Evolutionary conservation across 2,329 filamentous ascomycete genomes (phyloP), one percentile per base, ranked within the genome.

Genomic region (Diaporthe capsici): DNA sequence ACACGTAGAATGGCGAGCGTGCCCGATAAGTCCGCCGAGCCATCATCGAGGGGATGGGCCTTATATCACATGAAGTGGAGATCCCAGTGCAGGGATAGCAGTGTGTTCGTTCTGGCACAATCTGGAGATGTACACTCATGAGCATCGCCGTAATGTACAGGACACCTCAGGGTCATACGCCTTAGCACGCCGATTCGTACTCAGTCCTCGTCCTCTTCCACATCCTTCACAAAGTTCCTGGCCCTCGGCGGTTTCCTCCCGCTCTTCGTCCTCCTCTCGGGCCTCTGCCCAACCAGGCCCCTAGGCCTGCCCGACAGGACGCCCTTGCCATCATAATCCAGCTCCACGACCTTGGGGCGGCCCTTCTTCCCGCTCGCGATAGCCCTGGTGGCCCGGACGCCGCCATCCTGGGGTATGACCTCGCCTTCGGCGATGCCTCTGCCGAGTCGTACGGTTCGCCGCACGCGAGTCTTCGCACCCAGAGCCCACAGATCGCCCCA

Each of bases 401-500:
- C 87, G 6, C 87, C 87, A 53, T 89, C 88, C 39, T 87, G 84
- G 0, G 82, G 80, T 8, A 79, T 65, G 20, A 71, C 47, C 42
- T 63, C 75, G 57, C 74, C 78, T 70, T 65, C 81, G 20, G 78
- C 79, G 47, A 82, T 85, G 34, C 80, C 83, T 77, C 82, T 83
- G 71, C 94, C 94, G 4, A 94, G 84, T 10, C 92, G 90, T 58
- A 94, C 85, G 20, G 86, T 87, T 63, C 94, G 87, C 2, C 84
- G 81, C 5, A 94, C 90, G 17, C 95, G 89, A 0, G 95, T 97
- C 88, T 98, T 98, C 31, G 96, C 96, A 0, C 97, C 97, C 0
- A 98, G 88, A 0, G 96, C 95, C 97, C 97, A 99, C 13, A 98
- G 87, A 82, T 98, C 97, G 53, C 97, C 97, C 97, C 96, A 98